Conservation (phyloP, 352 stramenopile species). For the Globisporangium okanoganense region DNA sequence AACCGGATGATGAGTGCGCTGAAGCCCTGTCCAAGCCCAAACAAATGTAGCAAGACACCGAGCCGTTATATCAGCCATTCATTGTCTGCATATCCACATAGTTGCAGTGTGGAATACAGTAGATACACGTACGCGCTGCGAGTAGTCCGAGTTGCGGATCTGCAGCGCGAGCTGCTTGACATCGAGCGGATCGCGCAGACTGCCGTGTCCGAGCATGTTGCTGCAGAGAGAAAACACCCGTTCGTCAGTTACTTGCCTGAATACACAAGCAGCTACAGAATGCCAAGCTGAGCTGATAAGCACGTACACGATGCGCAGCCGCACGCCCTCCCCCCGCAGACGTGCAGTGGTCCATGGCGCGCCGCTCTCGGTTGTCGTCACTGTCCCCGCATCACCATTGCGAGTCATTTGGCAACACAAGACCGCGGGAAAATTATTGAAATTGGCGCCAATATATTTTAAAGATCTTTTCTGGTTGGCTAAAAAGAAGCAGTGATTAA, state of each 20-base stretch:
- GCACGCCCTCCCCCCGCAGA: slow-evolving; percentile 46
- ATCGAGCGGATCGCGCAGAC: slow-evolving; percentile 48
- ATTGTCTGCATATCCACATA: not conserved
- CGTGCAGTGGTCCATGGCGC: slow-evolving; percentile 34
- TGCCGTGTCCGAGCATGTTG: slow-evolving; percentile 62
- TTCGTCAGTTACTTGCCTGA: no score
- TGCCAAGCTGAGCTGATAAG: no score
- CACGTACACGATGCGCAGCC: slow-evolving; percentile 54
- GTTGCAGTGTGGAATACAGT: not conserved
- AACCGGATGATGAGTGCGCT: slow-evolving; percentile 67
- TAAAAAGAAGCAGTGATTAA: not conserved
- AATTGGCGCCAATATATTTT: slow-evolving; percentile 2
- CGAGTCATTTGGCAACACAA: not conserved
- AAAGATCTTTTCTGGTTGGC: not conserved
- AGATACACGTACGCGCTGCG: slow-evolving; percentile 32
- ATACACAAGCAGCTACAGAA: not conserved
- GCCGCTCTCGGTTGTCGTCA: not conserved
- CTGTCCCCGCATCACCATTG: not conserved
- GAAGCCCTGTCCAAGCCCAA: slow-evolving; percentile 40
- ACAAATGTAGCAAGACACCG: not conserved
- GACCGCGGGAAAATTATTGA: not conserved
- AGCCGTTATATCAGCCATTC: not conserved
- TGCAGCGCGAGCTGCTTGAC: slow-evolving; percentile 59
- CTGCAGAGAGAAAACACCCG: slow-evolving; percentile 16
- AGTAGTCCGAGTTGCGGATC: slow-evolving; percentile 72